Base-by-base conservation (phyloP, 805 yeast species). In the Pichia sporocuriosa region DNA sequence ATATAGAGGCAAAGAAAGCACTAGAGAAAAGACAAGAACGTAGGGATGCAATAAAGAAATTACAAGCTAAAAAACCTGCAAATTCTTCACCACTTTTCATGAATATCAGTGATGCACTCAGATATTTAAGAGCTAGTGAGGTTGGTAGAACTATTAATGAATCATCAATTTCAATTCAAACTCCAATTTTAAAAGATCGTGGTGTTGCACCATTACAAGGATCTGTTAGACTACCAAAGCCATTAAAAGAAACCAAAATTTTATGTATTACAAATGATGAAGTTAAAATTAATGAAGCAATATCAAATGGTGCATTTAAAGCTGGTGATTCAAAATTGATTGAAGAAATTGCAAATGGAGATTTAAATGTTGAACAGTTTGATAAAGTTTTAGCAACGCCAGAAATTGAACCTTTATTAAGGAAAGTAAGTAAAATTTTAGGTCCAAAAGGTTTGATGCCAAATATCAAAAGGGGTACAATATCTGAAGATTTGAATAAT, bases 371-470 rank as follows among this genome's bases (percentile, higher is more conserved):
- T 21, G 39, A 38, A 33, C 42, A 34, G 23, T 82, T 79, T 53
- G 88, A 87, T 55, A 81, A 80, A 55, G 78, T 87, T 35, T 81
- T 82, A 57, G 94, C 96, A 6, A 82, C 96, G 2, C 85, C 95
- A 1, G 96, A 85, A 28, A 76, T 87, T 44, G 73, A 74, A 19
- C 62, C 73, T n/a, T 69, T 72, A 21, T 68, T 93, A 49, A 72
- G 72, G 48, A 69, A 75, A 43, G 66, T 86, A 19, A 96, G 93
- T n/a, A 76, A 88, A 55, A 66, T 73, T 10, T 71, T 93, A 52
- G 97, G 97, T 44, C 95, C 95, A 25, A 78, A 72, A 55, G 95
- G 95, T 20, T 70, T 93, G 52, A 81, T 89, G 84, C 97, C 98
- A 35, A 73, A 75, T 33, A 79, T 75, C 12, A 88, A 87, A 66